Evolutionary conservation across 768 basidiomycete genomes (phyloP).

Genomic region (Boletus reticulatus): DNA sequence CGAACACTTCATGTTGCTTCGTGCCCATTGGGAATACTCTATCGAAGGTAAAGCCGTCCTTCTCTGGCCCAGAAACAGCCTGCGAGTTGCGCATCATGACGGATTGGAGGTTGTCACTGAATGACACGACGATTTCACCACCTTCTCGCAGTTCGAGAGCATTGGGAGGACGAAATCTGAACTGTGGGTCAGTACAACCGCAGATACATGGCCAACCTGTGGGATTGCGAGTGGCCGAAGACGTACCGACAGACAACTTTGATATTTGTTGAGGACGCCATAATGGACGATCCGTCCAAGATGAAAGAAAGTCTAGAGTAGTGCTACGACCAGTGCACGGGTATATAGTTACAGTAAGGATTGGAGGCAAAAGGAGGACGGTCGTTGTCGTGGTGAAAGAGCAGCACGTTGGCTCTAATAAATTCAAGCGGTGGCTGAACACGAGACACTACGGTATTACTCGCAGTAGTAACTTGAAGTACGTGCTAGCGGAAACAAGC

Average conservation of each 20-base stretch:
- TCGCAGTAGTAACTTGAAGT: too few relatives aligned
- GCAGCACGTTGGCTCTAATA: conserved; percentile 5
- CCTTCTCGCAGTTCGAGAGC: conserved; percentile 86
- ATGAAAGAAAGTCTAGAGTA: conserved; percentile 14
- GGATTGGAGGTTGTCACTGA: conserved; percentile 83
- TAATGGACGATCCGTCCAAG: conserved; percentile 40
- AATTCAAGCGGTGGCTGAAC: conserved; percentile 33
- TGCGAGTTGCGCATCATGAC: conserved; percentile 75
- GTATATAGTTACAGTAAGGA: conserved; percentile 9
- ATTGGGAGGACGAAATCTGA: conserved; percentile 93
- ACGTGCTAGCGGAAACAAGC: not conserved
- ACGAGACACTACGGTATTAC: not conserved
- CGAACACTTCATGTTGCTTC: conserved; percentile 91
- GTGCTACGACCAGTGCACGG: conserved; percentile 12
- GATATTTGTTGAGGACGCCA: conserved; percentile 83
- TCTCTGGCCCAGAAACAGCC: conserved; percentile 80
- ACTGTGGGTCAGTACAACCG: conserved; percentile 5
- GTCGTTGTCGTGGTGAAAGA: conserved; percentile 23
- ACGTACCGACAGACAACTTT: conserved; percentile 98
- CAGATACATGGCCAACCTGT: not conserved
- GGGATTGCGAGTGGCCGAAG: conserved; percentile 1
- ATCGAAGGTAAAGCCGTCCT: conserved; percentile 97
- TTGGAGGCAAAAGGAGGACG: conserved; percentile 4
- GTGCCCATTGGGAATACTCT: conserved; percentile 93
- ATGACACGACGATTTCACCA: conserved; percentile 85